These are phyloP conservation scores for Drechslera avenae DNA, from an alignment of 2,329 filamentous ascomycete species.

Conservation along the genomic window DNA sequence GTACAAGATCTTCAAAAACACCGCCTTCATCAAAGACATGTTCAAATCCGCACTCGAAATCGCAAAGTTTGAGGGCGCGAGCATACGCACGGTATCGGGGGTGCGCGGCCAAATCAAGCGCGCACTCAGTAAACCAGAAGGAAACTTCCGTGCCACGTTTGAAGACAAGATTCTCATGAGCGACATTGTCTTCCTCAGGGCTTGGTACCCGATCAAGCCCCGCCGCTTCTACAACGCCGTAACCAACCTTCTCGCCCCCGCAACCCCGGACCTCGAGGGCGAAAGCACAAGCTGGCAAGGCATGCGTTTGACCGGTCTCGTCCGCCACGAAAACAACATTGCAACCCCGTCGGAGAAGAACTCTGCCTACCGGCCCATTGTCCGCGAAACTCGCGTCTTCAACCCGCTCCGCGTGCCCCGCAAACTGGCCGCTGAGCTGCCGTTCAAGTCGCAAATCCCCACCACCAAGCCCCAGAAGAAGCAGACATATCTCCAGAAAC, in stretches of 20 bases:
- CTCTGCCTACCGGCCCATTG: constrained; percentile 76
- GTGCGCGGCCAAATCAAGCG: constrained; percentile 97
- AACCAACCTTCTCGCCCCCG: constrained; percentile 79
- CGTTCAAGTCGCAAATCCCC: constrained; percentile 90
- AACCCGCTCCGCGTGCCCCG: constrained; percentile 74
- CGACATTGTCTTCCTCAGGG: constrained; percentile 93
- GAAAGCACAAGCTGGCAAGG: constrained; percentile 69
- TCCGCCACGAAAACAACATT: constrained; percentile 76
- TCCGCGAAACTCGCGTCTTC: constrained; percentile 57
- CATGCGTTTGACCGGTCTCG: constrained; percentile 93
- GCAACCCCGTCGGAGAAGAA: constrained; percentile 81
- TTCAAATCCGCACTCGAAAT: constrained; percentile 92
- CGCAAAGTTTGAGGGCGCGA: constrained; percentile 95
- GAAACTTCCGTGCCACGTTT: constrained; percentile 94
- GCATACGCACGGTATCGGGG: constrained; percentile 94
- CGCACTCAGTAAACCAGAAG: constrained; percentile 89
- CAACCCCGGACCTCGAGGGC: constrained; percentile 38
- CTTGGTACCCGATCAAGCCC: constrained; percentile 96
- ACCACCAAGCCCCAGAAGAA: constrained; percentile 79
- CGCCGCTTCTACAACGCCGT: constrained; percentile 97
- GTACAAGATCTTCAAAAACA: constrained; percentile 99
- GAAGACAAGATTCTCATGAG: constrained; percentile 98
- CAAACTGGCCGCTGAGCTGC: constrained; percentile 79
- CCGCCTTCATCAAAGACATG: constrained; percentile 98
- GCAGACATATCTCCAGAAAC: constrained; percentile 91